phyloP scores from a whole-genome alignment of 2,329 filamentous ascomycete species.

The Chlorencoelia australis region DNA sequence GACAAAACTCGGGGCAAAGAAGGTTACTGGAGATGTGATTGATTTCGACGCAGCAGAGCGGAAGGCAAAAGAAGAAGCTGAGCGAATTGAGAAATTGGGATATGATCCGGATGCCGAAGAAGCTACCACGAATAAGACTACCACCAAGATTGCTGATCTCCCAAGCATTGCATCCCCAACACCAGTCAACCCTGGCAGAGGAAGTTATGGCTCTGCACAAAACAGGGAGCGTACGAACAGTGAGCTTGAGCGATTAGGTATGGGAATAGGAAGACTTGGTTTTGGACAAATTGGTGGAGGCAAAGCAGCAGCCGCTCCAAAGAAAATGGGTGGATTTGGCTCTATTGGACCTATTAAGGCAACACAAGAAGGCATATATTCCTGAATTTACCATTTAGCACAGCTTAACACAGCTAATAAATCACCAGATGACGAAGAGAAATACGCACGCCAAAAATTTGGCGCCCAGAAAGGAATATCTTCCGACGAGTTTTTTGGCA shows the following conservation, averaged over 20 bases:
- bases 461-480: conserved; percentile 91
- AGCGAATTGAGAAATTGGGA: conserved; percentile 87
- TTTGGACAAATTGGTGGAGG: conserved; percentile 26
- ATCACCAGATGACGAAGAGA: conserved; percentile 60
- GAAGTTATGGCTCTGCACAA: conserved; percentile 52
- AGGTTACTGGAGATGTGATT: conserved; percentile 68
- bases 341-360: conserved; percentile 69
- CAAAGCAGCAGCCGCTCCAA: conserved; percentile 29
- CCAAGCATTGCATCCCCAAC: conserved; percentile 61
- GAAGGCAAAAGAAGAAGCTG: conserved; percentile 94
- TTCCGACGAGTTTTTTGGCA: conserved; percentile 96
- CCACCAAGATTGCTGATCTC: conserved; percentile 34
- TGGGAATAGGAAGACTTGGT: conserved; percentile 33
- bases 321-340: conserved; percentile 71
- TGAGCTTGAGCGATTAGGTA: conserved; percentile 81
- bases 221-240: conserved; percentile 54
- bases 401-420: conserved; percentile 15
- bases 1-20: conserved; percentile 85
- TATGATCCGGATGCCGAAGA: conserved; percentile 87
- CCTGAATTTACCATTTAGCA: no score
- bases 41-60: conserved; percentile 97
- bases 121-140: conserved; percentile 35
- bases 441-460: conserved; percentile 80
- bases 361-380: conserved; percentile 56
- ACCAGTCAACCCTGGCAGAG: conserved; percentile 56